phyloP scores from a whole-genome alignment of 23 red algal genomes.

The Gracilaria gracilis region DNA sequence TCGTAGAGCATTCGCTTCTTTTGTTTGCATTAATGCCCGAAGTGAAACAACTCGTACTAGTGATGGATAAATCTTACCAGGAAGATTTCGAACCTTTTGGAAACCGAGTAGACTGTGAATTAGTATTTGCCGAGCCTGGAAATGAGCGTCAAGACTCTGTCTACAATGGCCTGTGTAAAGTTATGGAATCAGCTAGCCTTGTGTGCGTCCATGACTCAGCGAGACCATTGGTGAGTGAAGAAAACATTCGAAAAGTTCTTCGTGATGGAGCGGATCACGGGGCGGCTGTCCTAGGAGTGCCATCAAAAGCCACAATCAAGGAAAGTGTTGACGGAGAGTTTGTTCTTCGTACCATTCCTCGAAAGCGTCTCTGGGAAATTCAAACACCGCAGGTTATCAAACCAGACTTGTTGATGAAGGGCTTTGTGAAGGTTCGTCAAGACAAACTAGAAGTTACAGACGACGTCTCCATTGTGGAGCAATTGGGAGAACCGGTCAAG shows the following conservation, averaged over 20 bases:
- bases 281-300: constrained; percentile 94
- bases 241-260: constrained; percentile 74
- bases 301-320: constrained; percentile 96
- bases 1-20: constrained; percentile 80
- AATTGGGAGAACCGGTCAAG: constrained; percentile 86
- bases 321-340: constrained; percentile 92
- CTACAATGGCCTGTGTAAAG: constrained; percentile 61
- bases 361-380: constrained; percentile 95
- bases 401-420: constrained; percentile 63
- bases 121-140: constrained; percentile 90
- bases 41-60: constrained; percentile 84
- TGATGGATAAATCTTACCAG: constrained; percentile 74
- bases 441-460: constrained; percentile 87
- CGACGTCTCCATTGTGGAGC: constrained; percentile 94
- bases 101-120: constrained; percentile 21
- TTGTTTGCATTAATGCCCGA: constrained; percentile 81
- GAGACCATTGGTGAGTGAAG: constrained; percentile 79
- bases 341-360: constrained; percentile 88
- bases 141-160: constrained; percentile 97
- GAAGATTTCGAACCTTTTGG: constrained; percentile 13
- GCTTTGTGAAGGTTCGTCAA: constrained; percentile 81
- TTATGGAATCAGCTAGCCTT: constrained; percentile 48
- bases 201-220: constrained; percentile 96
- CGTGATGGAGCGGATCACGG: constrained; percentile 85
- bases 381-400: constrained; percentile 97